Evolutionary conservation across 2,329 filamentous ascomycete genomes (phyloP), one percentile per base, ranked within the genome.

Genomic region (Epicoccum sorghinum): DNA sequence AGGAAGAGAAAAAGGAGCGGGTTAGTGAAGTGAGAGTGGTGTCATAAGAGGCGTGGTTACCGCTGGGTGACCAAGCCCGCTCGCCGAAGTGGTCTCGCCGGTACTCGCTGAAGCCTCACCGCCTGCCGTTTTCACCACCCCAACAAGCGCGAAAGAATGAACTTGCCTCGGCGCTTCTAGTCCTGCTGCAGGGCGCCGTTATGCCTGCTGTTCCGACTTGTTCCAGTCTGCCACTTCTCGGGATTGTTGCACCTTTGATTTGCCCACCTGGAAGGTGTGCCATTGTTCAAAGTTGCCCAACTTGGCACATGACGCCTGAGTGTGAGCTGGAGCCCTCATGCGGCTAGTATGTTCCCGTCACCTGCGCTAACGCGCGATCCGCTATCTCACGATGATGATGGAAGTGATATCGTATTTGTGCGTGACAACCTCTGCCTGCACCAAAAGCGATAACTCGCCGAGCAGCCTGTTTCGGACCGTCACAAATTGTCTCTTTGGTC

Each of bases 51-150:
- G 52, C 52, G 52, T 55, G 35, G 52, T 38, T 37, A 35, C 43
- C 37, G 30, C 30, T 37, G 55, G 50, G 59, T 62, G 60, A 62
- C 58, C 54, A 55, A 58, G 56, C 52, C 51, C 61, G 52, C 53
- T 64, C 58, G 63, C 61, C 60, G 60, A 55, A 56, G 42, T 50
- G 53, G 59, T 43, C 59, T 47, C 30, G 52, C 57, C 47, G 36
- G 58, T 48, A 50, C 56, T 54, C 57, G 47, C 58, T 55, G 54
- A 53, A 53, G 38, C 39, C 36, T 66, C 62, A 59, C 63, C 63
- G 47, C 54, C 43, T 58, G 55, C 58, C 49, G 44, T 52, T 51
- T 57, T 43, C 53, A 44, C 38, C 22, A 37, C 29, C 40, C 52
- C 52, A 50, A 55, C 46, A 50, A 42, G 41, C 45, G 51, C 43